Base-by-base conservation (phyloP, 2,329 filamentous ascomycete genomes). In the Penicillium sp. region DNA sequence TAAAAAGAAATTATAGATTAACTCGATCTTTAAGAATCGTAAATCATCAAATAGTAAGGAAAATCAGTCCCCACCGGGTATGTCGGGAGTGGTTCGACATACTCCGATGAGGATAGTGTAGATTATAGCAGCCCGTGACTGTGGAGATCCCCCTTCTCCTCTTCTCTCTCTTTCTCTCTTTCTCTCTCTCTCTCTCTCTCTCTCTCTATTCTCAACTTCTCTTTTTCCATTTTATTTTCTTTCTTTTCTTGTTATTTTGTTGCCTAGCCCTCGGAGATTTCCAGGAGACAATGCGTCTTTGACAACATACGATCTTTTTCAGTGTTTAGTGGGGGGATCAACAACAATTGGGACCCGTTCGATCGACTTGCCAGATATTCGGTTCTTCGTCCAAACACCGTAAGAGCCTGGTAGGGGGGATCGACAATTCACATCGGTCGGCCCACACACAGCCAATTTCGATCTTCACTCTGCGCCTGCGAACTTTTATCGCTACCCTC, bases 21-120 rank as follows among this genome's bases (percentile, higher is more conserved):
- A n/a, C n/a, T n/a, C n/a, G n/a, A n/a, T 28, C 26, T 28, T 28
- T 28, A 9, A 28, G 3, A 28, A 22, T 22, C 9, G 26, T 28
- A 28, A 28, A 28, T 33, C 36, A 22, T 17, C 37, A 52, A 54
- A 55, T 59, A 55, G 54, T 37, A 55, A 48, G 48, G 55, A 50
- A 50, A 42, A 42, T 31, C 45, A 44, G 57, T 59, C 44, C 56
- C 61, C 63, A 65, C 61, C 40, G 60, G 62, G 57, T 60, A 58
- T 62, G 57, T 48, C 60, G 61, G 61, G 53, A 61, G 53, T 59
- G 40, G 41, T 43, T 50, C 49, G 47, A 58, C 47, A 57, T 56
- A 16, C 53, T 56, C 53, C 57, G 57, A 41, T 35, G 48, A 58
- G 52, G 52, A 57, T 47, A 50, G 50, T 35, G 30, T 33, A 28